Percentiles rank a stretch among this genome's conserved stretches.
Conservation (phyloP, 1,284 basidiomycete species). For the Ganoderma lucidum region DNA sequence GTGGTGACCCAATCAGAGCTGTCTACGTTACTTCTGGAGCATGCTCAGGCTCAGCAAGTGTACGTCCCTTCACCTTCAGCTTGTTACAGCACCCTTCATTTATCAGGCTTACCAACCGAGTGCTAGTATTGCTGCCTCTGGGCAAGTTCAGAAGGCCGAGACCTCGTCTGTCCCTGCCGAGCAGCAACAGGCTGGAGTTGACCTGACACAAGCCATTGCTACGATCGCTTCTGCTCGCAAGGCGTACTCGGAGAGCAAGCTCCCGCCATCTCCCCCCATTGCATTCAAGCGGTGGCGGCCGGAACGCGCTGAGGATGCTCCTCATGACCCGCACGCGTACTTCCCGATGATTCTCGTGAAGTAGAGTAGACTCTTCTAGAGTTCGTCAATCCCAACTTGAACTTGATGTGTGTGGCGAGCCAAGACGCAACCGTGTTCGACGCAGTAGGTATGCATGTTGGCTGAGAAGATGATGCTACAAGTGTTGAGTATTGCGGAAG, state of each 20-base stretch:
- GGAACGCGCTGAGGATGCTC: conserved; percentile 70
- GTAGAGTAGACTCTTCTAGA: conserved; percentile 49
- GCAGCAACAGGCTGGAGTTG: conserved; percentile 50
- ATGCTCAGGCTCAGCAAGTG: conserved; percentile 67
- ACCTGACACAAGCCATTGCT: conserved; percentile 76
- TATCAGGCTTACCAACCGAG: background rate
- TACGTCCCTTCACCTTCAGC: conserved; percentile 48
- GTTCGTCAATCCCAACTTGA: background rate
- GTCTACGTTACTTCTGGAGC: conserved; percentile 84
- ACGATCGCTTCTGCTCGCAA: conserved; percentile 67
- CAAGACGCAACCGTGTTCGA: background rate
- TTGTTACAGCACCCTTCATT: conserved; percentile 9
- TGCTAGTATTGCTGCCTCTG: conserved; percentile 64
- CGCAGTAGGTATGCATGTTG: background rate
- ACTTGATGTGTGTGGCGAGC: background rate
- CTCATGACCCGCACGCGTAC: conserved; percentile 80
- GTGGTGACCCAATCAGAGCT: conserved; percentile 85
- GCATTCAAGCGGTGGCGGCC: conserved; percentile 78
- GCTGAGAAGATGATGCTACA: background rate
- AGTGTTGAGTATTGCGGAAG: background rate
- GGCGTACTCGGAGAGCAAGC: conserved; percentile 66
- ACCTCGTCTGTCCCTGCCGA: conserved; percentile 57
- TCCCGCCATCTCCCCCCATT: conserved; percentile 78
- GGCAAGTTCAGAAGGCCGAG: conserved; percentile 48
- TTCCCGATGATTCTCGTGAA: conserved; percentile 88